Evolutionary conservation across 768 basidiomycete species (phyloP), one percentile per base, ranked within the genome.

Genomic region (Coprinopsis cinerea): DNA sequence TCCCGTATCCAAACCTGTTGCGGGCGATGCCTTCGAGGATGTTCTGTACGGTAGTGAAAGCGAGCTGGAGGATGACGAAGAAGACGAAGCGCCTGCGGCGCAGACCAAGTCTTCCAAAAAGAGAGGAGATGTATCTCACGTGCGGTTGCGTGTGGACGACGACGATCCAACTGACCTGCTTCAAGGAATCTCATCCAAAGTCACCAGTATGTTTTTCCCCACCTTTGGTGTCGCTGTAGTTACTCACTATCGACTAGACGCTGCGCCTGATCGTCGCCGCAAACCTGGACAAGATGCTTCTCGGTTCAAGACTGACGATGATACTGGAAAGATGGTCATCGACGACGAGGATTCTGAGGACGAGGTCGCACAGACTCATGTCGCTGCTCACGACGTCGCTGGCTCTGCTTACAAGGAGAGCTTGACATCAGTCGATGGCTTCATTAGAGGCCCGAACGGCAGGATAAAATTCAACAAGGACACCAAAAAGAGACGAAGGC

Each of bases 41-140:
- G 91, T 97, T 0, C 72, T 99, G 23, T 98, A 98, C 63, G 94
- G 93, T 35, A 95, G 92, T 61, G 96, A 98, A 61, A 92, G 90
- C 56, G 94, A 97, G 60, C 67, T 86, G 26, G 86, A 81, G 50
- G 81, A 84, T 54, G 81, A 78, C 53, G 84, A 85, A 35, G 79
- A 81, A 37, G 82, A 87, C 47, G 74, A 40, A 9, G 32, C 70
- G 45, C 59, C 67, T 13, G 55, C 62, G 28, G 53, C 54, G 18
- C 58, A 57, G 6, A 26, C 59, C 10, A 52, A 56, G 15, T 50
- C 57, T 9, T 55, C 60, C 6, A 74, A 68, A 48, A 69, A 64
- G 53, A 46, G 40, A 20, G 45, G 27, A 28, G 44, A 45, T 13
- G 11, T 24, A 3, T 34, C 44, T 3, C 62, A 62, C 48, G 56